Percentiles rank a stretch among this genome's conserved stretches.
Evolutionary conservation across 23 red algal species (phyloP).

Genomic region (Gracilaria gracilis): DNA sequence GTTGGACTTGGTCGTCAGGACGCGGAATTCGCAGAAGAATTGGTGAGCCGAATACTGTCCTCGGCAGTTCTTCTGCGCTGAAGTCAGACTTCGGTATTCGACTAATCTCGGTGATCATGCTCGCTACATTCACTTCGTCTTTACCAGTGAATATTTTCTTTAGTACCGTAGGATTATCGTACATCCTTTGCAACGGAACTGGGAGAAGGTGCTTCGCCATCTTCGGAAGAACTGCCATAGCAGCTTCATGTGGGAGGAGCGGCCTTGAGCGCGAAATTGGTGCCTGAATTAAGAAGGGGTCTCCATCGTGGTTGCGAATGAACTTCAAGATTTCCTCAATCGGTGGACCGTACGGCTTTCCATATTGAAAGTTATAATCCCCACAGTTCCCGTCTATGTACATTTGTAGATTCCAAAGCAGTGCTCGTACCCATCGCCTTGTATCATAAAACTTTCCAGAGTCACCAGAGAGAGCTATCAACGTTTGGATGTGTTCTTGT

Average conservation of each 20-base stretch:
- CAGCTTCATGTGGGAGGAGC: constrained; percentile 67
- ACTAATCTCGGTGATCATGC: constrained; percentile 28
- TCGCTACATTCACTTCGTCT: constrained; percentile 48
- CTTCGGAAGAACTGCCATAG: constrained; percentile 75
- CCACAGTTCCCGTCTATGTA: constrained; percentile 85
- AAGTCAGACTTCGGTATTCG: constrained; percentile 61
- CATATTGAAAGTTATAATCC: constrained; percentile 77
- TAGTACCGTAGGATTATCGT: constrained; percentile 4
- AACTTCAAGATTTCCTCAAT: constrained; percentile 45
- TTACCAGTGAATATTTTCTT: constrained; percentile 35
- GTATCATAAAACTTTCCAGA: constrained; percentile 74
- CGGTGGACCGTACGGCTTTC: constrained; percentile 71
- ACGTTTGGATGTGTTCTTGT: constrained; percentile 49
- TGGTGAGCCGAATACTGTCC: constrained; percentile 23
- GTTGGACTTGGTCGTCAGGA: background rate
- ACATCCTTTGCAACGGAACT: constrained; percentile 52
- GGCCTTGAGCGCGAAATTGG: constrained; percentile 67
- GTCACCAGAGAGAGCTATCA: constrained; percentile 40
- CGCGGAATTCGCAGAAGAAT: constrained; percentile 46
- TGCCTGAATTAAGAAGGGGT: constrained; percentile 50
- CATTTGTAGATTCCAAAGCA: constrained; percentile 86
- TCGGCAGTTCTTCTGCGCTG: constrained; percentile 22
- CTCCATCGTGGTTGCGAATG: constrained; percentile 70
- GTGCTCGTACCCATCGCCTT: constrained; percentile 60
- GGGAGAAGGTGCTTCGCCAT: constrained; percentile 74